phyloP scores from a whole-genome alignment of 495 filamentous ascomycete species.

The Neurospora africana region DNA sequence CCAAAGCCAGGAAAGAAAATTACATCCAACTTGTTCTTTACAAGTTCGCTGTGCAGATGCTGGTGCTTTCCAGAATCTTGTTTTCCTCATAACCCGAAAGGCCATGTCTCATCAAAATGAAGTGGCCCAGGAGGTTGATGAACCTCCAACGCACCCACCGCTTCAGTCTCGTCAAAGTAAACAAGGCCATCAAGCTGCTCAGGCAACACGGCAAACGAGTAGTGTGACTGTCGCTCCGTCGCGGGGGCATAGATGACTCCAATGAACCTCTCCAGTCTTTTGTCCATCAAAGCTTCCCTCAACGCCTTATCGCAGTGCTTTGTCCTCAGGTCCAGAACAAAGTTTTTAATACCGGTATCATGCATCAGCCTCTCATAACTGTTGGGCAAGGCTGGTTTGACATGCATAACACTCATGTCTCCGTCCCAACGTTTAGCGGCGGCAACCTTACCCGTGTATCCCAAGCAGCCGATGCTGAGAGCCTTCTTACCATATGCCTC shows the following conservation, averaged over 20 bases:
- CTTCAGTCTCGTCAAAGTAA: constrained; percentile 46
- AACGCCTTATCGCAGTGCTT: constrained; percentile 27
- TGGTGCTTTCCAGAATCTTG: background rate
- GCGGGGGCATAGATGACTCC: constrained; percentile 51
- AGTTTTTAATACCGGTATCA: constrained; percentile 27
- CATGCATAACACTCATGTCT: constrained; percentile 44
- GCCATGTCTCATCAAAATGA: constrained; percentile 44
- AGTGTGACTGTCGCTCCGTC: constrained; percentile 45
- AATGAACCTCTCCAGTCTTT: constrained; percentile 43
- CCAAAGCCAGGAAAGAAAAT: background rate
- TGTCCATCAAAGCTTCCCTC: constrained; percentile 28
- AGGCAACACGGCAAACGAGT: constrained; percentile 41
- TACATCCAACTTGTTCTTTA: background rate
- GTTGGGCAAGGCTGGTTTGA: constrained; percentile 16
- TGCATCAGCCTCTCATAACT: constrained; percentile 29
- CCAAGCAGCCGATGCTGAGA: constrained; percentile 43
- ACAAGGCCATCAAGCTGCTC: constrained; percentile 47
- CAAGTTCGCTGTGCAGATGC: background rate
- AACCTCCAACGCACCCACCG: constrained; percentile 40
- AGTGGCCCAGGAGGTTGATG: constrained; percentile 38
- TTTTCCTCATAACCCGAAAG: constrained; percentile 38
- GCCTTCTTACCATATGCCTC: constrained; percentile 36
- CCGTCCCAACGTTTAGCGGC: constrained; percentile 47
- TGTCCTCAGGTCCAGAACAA: constrained; percentile 40
- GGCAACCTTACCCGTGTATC: constrained; percentile 47